phyloP scores from a whole-genome alignment of 2,329 filamentous ascomycete genomes.

The Xylaria sp. region DNA sequence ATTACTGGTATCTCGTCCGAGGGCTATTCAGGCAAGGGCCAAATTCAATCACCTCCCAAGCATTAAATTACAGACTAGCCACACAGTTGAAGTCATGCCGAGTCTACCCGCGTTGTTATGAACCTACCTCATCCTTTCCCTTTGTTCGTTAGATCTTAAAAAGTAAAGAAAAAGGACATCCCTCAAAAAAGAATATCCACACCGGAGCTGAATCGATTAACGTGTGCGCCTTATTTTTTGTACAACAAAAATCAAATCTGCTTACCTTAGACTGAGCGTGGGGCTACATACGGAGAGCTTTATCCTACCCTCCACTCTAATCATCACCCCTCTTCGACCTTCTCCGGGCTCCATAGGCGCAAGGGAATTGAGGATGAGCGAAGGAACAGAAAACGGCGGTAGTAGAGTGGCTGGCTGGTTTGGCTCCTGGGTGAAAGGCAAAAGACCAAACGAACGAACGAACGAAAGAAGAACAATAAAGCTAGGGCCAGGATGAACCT shows the following conservation, averaged over 20 bases:
- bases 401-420: conserved; percentile 15
- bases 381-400: conserved; percentile 18
- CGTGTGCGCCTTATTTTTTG: conserved; percentile 35
- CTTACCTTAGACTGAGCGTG: conserved; percentile 28
- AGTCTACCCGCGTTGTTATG: conserved; percentile 39
- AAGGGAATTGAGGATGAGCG: conserved; percentile 13
- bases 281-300: conserved; percentile 14
- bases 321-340: conserved; percentile 5
- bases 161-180: conserved; percentile 37
- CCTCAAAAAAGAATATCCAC: conserved; percentile 20
- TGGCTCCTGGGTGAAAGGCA: conserved; percentile 12
- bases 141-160: conserved; percentile 54
- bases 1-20: conserved; percentile 84
- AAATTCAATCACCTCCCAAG: conserved; percentile 76
- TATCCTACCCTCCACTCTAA: conserved; percentile 19
- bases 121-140: conserved; percentile 35
- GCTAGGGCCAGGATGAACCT: conserved; percentile 16
- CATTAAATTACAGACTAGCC: conserved; percentile 47
- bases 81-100: conserved; percentile 36
- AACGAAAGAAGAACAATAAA: conserved; percentile 1
- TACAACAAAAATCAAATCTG: conserved; percentile 38
- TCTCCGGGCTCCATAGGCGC: neutral
- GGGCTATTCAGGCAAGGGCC: conserved; percentile 81
- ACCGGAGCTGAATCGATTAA: conserved; percentile 32
- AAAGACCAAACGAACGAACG: neutral